Percentiles rank a stretch among this genome's conserved stretches.
Conservation (phyloP, 306 rosid genomes). For the Cicer yamashitae region DNA sequence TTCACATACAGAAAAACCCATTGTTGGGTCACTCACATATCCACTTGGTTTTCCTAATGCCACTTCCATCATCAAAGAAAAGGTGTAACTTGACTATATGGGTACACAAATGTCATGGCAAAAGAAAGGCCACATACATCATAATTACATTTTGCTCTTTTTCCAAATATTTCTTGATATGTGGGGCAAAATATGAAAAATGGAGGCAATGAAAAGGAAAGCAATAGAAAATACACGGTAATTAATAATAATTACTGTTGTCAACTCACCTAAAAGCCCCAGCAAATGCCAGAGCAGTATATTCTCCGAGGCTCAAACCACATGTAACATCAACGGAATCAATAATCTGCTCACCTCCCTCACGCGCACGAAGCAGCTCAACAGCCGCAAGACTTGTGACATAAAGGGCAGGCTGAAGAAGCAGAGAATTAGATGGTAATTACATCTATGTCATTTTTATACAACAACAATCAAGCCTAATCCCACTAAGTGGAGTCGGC, state of each 20-base stretch:
- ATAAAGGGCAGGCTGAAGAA: conserved; percentile 95
- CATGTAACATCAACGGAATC: conserved; percentile 94
- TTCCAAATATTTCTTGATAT: conserved; percentile 16
- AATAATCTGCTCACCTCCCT: conserved; percentile 92
- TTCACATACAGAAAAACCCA: conserved; percentile 23
- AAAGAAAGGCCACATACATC: conserved; percentile 11
- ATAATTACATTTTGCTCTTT: not conserved
- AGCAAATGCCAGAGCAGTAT: conserved; percentile 94
- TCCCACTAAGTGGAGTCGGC: no score
- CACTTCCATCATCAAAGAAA: conserved; percentile 2
- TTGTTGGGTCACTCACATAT: conserved; percentile 23
- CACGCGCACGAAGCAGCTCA: conserved; percentile 82
- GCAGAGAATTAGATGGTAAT: conserved; percentile 37
- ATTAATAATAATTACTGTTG: conserved; percentile 5
- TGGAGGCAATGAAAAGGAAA: conserved; percentile 16
- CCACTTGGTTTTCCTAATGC: conserved; percentile 1
- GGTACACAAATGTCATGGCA: conserved; percentile 7
- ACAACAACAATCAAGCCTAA: not conserved
- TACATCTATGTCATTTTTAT: conserved; percentile 14
- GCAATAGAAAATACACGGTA: conserved; percentile 23
- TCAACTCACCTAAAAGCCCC: conserved; percentile 84
- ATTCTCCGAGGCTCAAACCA: conserved; percentile 97
- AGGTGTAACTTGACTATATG: conserved; percentile 7
- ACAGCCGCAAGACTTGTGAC: conserved; percentile 98
- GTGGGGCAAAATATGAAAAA: not conserved